phyloP scores from a whole-genome alignment of 768 basidiomycete species.

The Xerocomellus intermedius region DNA sequence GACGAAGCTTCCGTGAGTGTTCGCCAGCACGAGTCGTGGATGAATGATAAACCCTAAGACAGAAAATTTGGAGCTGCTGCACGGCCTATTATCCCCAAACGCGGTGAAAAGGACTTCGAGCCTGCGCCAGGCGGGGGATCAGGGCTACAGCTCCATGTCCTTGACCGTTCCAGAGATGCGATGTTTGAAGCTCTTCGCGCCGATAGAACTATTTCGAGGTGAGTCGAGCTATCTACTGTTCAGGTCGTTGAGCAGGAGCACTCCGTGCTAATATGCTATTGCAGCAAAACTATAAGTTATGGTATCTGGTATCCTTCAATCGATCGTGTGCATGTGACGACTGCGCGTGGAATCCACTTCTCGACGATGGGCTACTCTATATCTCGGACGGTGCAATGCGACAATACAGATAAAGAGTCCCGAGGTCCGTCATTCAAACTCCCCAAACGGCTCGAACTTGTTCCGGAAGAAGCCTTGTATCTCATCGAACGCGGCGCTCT shows the following conservation, averaged over 20 bases:
- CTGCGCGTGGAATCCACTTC: conserved; percentile 83
- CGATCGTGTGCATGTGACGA: conserved; percentile 61
- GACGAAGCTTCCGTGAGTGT: conserved; percentile 67
- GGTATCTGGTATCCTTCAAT: conserved; percentile 75
- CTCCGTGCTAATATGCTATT: background rate
- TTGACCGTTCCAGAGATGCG: conserved; percentile 76
- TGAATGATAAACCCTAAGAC: conserved; percentile 2
- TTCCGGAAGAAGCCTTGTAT: conserved; percentile 96
- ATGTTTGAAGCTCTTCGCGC: conserved; percentile 83
- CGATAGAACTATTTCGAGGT: conserved; percentile 76
- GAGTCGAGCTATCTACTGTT: conserved; percentile 15
- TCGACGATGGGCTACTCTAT: conserved; percentile 77
- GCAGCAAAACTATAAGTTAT: conserved; percentile 76
- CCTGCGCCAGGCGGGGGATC: conserved; percentile 66
- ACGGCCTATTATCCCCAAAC: conserved; percentile 83
- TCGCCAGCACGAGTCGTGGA: background rate
- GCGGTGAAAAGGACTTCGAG: conserved; percentile 98
- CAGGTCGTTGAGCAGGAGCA: background rate
- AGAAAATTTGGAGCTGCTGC: conserved; percentile 28
- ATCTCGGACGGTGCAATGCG: conserved; percentile 41
- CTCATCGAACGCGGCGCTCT: conserved; percentile 87
- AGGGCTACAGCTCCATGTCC: conserved; percentile 74
- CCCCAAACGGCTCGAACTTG: conserved; percentile 72
- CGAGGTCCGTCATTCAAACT: conserved; percentile 33
- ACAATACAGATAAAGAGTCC: conserved; percentile 24